These are phyloP conservation scores for Sugiyamaella marilandica DNA, from an alignment of 805 yeast species.

Conservation along the genomic window DNA sequence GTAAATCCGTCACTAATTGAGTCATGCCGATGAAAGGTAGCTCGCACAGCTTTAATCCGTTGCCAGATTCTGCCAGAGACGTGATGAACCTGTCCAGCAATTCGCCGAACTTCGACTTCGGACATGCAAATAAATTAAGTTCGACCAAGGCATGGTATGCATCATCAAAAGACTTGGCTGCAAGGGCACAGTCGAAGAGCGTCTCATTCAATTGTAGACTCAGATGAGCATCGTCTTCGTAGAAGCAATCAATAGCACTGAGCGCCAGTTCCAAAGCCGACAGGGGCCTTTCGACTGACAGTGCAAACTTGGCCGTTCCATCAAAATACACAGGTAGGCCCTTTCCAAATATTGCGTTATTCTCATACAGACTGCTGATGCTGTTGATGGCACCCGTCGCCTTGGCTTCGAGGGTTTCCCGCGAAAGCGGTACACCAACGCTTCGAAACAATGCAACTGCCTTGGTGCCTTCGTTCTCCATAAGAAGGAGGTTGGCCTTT, in stretches of 20 bases:
- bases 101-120: not conserved
- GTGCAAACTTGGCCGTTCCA: conserved; percentile 7
- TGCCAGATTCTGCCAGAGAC: conserved; percentile 31
- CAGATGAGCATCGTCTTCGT: conserved; percentile 23
- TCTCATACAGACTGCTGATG: not conserved
- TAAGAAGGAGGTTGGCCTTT: conserved; percentile 28
- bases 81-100: conserved; percentile 21
- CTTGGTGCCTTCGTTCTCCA: conserved; percentile 24
- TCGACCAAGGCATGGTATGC: conserved; percentile 35
- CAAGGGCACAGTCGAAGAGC: conserved; percentile 27
- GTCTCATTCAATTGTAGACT: conserved; percentile 21
- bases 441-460: conserved; percentile 33
- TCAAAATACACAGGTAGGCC: conserved; percentile 9
- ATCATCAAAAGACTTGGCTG: conserved; percentile 29
- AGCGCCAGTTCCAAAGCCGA: conserved; percentile 37
- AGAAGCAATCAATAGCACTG: conserved; percentile 11
- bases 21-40: conserved; percentile 44
- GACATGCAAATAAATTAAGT: conserved; percentile 13
- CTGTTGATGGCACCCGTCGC: not conserved
- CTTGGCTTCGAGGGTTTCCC: not conserved
- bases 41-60: conserved; percentile 37
- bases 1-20: conserved; percentile 39
- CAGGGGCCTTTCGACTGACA: conserved; percentile 4
- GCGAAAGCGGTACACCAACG: conserved; percentile 16
- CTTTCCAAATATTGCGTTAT: conserved; percentile 1